phyloP scores from a whole-genome alignment of 192 early-diverging fungal genomes.

The Allomyces javanicus region DNA sequence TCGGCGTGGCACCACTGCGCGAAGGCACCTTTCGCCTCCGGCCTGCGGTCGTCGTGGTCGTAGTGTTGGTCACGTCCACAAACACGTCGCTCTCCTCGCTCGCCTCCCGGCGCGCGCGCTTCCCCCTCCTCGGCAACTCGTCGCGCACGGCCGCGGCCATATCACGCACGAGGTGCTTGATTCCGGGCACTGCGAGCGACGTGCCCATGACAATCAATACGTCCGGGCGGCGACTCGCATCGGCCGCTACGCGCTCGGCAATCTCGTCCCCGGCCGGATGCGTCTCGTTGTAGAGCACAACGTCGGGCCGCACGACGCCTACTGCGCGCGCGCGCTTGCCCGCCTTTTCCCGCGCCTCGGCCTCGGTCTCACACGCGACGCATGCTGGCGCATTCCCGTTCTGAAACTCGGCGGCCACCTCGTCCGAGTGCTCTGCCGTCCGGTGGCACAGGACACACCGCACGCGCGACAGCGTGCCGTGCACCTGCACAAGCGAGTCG shows the following conservation, averaged over 20 bases:
- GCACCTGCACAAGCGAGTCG: constrained; percentile 61
- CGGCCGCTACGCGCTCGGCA: constrained; percentile 30
- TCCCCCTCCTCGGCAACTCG: constrained; percentile 10
- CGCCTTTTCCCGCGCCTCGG: constrained; percentile 19
- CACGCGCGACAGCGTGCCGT: constrained; percentile 69
- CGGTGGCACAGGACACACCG: constrained; percentile 69
- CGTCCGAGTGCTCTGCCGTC: constrained; percentile 33
- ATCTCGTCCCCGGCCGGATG: constrained; percentile 53
- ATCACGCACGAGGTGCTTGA: constrained; percentile 54
- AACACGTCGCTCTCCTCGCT: no score
- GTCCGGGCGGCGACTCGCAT: constrained; percentile 42
- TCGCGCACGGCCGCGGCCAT: constrained; percentile 23
- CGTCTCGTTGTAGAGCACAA: constrained; percentile 89
- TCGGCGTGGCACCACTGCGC: no score
- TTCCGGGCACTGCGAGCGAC: constrained; percentile 58
- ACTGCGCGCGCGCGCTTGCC: constrained; percentile 62
- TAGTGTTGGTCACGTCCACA: no score
- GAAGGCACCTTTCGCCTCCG: no score
- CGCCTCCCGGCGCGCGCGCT: constrained; percentile 13
- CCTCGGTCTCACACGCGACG: constrained; percentile 23
- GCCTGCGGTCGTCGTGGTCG: no score
- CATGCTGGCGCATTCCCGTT: constrained; percentile 52
- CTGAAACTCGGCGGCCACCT: constrained; percentile 39
- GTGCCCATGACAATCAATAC: constrained; percentile 77
- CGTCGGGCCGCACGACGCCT: constrained; percentile 71